Evolutionary conservation across 805 yeast genomes (phyloP), one percentile per base, ranked within the genome.

Genomic region (Cyberlindnera xishuangbannaensis): DNA sequence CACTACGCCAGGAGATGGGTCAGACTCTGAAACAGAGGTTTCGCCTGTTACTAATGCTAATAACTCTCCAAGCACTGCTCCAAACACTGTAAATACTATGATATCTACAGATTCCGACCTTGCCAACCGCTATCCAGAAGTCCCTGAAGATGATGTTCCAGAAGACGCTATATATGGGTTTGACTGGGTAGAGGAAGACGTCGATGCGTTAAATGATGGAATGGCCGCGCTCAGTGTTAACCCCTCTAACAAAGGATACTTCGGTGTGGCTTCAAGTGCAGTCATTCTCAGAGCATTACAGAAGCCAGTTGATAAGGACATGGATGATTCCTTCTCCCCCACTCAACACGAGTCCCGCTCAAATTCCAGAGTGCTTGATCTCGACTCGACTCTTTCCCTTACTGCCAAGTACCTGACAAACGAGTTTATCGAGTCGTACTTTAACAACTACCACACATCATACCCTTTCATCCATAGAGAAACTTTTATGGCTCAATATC

Each of bases 221-320:
- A 78, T 78, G 83, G 83, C 79, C 1, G 81, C 78, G 2, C 47
- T 74, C 16, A 67, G 74, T 26, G 56, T 63, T 12, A 60, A 64
- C 36, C 67, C 66, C 6, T 67, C 72, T 30, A 71, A 76, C 18
- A 69, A 70, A 18, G 85, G 86, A 1, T 78, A 74, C 49, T 73
- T 73, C 43, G 87, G 87, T 2, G 68, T 71, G 10, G 81, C 77
- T 7, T 76, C 86, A 4, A 65, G 75, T 38, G 69, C 79, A 2
- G 72, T 73, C 7, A 58, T 75, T 14, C 53, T 79, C 27, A 61
- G 76, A 44, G 68, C 71, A 9, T 45, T 73, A 26, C 62, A 65
- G 24, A 51, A 64, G 23, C 59, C 61, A 10, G 40, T 50, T 10
- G 59, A 57, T 14, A 44, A 46, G 15, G 41, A 45, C 7, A 48